Conservation (phyloP, 306 rosid genomes). For the Quercus berberidifolia region DNA sequence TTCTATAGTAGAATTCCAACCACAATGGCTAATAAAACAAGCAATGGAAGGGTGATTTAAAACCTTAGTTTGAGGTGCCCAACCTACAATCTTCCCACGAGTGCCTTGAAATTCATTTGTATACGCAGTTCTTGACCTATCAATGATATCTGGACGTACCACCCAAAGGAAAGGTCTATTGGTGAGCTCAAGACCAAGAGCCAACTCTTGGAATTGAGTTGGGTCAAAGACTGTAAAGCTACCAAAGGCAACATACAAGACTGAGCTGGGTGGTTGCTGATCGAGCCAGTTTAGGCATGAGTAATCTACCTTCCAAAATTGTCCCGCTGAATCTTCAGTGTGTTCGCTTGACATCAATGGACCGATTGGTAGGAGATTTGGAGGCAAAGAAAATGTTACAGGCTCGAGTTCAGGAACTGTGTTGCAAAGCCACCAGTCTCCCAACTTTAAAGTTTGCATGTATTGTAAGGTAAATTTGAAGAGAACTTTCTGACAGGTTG, state of each 20-base stretch:
- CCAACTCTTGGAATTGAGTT: conserved; percentile 30
- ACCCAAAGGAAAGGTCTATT: conserved; percentile 49
- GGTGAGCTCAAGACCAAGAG: conserved; percentile 26
- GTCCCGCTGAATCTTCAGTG: conserved; percentile 21
- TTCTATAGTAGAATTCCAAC: conserved; percentile 59
- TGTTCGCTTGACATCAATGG: conserved; percentile 17
- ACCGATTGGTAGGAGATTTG: conserved; percentile 29
- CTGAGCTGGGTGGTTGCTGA: conserved; percentile 28
- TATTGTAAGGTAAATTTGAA: conserved; percentile 16
- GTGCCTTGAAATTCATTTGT: conserved; percentile 22
- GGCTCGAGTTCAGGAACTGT: conserved; percentile 31
- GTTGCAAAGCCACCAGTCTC: conserved; percentile 45
- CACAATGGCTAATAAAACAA: conserved; percentile 50
- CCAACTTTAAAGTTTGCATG: conserved; percentile 16
- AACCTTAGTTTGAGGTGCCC: conserved; percentile 46
- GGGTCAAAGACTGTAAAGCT: conserved; percentile 14
- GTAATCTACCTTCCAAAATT: conserved; percentile 35
- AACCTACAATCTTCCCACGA: conserved; percentile 25
- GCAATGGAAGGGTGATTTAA: conserved; percentile 37
- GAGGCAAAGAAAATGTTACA: conserved; percentile 22
- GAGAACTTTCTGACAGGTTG: not conserved
- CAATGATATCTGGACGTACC: conserved; percentile 9
- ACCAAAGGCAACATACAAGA: conserved; percentile 33
- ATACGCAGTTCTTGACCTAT: not conserved
- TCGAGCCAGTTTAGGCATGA: conserved; percentile 32